phyloP scores from a whole-genome alignment of 148 eudicot species.

The Tetragonia tetragonoides region DNA sequence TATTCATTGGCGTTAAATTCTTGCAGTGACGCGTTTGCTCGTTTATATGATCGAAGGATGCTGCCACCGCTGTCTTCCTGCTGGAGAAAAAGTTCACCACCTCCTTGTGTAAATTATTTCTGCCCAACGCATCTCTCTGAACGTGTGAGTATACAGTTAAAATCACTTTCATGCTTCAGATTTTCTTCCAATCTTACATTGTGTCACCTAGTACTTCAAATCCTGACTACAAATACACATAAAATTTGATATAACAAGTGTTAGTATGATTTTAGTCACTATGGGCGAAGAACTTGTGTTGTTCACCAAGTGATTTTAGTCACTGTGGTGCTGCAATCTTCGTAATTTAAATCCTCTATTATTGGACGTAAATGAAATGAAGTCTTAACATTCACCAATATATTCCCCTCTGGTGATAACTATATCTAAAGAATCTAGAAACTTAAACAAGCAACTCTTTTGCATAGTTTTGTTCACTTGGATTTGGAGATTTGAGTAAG shows the following conservation, averaged over 20 bases:
- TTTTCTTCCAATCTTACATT: neutral
- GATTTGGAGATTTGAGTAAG: neutral
- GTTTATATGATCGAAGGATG: conserved; percentile 97
- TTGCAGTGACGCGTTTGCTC: conserved; percentile 96
- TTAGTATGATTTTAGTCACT: neutral
- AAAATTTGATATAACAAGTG: neutral
- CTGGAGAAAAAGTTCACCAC: conserved; percentile 62
- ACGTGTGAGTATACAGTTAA: conserved; percentile 51
- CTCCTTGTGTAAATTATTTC: conserved; percentile 84
- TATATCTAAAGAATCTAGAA: neutral
- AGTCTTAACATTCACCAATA: neutral
- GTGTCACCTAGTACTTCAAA: neutral
- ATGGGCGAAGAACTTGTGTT: neutral
- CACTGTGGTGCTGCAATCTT: too few species aligned
- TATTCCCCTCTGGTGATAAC: neutral
- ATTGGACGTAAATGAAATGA: neutral
- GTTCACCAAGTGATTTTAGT: too few species aligned
- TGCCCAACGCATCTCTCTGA: conserved; percentile 96
- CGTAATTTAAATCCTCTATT: neutral
- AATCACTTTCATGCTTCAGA: neutral
- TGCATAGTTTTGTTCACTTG: neutral
- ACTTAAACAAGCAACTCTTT: neutral
- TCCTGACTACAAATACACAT: too few species aligned
- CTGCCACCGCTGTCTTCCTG: conserved; percentile 88
- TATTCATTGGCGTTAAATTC: conserved; percentile 27